phyloP scores from a whole-genome alignment of 1,284 basidiomycete genomes.

The Leccinum pachyderme region DNA sequence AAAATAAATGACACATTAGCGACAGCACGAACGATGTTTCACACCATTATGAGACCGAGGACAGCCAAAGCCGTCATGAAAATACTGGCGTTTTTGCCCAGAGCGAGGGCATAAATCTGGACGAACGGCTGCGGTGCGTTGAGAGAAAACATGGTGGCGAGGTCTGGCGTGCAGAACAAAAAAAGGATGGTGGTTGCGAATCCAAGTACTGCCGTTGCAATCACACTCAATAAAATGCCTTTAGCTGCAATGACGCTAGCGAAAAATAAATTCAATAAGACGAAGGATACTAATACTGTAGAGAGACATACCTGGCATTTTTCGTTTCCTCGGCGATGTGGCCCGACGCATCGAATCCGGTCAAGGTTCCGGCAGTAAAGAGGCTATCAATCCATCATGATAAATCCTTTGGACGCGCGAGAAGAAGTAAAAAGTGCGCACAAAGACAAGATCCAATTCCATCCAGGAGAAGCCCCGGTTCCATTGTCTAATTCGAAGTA shows the following conservation, averaged over 20 bases:
- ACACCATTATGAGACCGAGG: conserved; percentile 73
- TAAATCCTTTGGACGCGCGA: background rate
- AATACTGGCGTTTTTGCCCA: conserved; percentile 72
- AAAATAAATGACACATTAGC: background rate
- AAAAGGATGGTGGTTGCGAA: conserved; percentile 79
- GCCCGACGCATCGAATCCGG: conserved; percentile 85
- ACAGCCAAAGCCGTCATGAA: conserved; percentile 84
- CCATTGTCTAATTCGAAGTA: conserved; percentile 63
- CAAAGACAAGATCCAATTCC: conserved; percentile 87
- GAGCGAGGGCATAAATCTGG: conserved; percentile 75
- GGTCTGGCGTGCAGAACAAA: conserved; percentile 80
- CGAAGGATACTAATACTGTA: background rate
- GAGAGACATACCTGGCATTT: conserved; percentile 61
- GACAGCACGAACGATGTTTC: conserved; percentile 21
- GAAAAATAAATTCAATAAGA: conserved; percentile 3
- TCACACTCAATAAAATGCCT: conserved; percentile 72
- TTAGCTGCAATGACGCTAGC: conserved; percentile 69
- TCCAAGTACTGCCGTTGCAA: conserved; percentile 73
- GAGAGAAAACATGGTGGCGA: conserved; percentile 70
- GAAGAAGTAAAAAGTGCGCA: conserved; percentile 32
- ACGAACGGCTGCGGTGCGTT: conserved; percentile 87
- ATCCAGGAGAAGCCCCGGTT: conserved; percentile 77
- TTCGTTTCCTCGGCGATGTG: conserved; percentile 90
- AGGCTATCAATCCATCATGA: conserved; percentile 46
- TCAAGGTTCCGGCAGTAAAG: conserved; percentile 80